Evolutionary conservation across 371 early-diverging fungal genomes (phyloP), one percentile per base, ranked within the genome.

Genomic region (Lichtheimia ornata): DNA sequence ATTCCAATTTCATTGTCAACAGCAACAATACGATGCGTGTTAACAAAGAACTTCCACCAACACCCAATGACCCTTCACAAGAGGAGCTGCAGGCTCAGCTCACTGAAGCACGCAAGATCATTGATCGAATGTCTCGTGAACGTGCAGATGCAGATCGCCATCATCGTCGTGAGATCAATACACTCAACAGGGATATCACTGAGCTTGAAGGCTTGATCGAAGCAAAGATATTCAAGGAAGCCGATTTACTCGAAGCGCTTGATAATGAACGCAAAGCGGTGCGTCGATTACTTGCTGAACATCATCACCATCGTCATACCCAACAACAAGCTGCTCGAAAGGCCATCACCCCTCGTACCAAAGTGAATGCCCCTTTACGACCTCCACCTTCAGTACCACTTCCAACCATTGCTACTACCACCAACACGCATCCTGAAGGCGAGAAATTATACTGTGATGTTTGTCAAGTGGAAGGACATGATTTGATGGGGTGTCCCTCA

Each of bases 221-320:
- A 67, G 81, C 84, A 66, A 87, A 84, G 68, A 76, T 85, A 30
- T 88, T 88, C 64, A 76, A 76, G 43, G 86, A 90, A 52, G 76
- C 79, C 0, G 90, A 90, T 60, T 68, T 87, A 9, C 81, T 82
- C 52, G 84, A 86, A 59, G 72, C 75, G 18, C 66, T 80, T 3
- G 74, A 77, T 59, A 43, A 41, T 25, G 79, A 79, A 40, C 73
- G 76, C 58, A 61, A 63, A 43, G 64, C 60, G 35, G 74, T 84
- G 6, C 66, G 73, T 18, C 63, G 70, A 20, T 73, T 88, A 12
- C 66, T 75, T 22, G 58, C 72, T 5, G 79, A 86, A 51, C 55
- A 83, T 4, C 71, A 66, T 20, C 25, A 35, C 2, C 56, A 51
- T n/a, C n/a, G n/a, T 12, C 27, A 56, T 9, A 13, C 35, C 45